Evolutionary conservation across 2,329 filamentous ascomycete genomes (phyloP).

Genomic region (Pseudofabraea citricarpa): DNA sequence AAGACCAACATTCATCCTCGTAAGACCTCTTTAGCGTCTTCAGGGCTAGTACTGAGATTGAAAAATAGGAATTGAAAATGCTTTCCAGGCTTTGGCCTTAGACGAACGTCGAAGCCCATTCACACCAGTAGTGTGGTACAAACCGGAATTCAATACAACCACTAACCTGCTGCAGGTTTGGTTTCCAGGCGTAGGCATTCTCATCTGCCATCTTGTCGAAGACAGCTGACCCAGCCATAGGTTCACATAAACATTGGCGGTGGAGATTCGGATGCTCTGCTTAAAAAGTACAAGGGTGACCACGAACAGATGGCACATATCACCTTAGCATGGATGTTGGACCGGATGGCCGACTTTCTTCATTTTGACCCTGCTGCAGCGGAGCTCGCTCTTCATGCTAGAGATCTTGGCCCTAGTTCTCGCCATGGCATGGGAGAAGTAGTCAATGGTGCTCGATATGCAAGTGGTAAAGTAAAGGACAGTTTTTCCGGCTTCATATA

Average conservation of each 20-base stretch:
- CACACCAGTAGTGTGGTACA: constrained; percentile 28
- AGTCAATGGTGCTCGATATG: not conserved
- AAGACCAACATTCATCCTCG: constrained; percentile 26
- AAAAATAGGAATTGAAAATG: constrained; percentile 32
- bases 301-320: constrained; percentile 1
- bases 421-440: not conserved
- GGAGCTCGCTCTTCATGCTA: not conserved
- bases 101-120: constrained; percentile 36
- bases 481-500: not conserved
- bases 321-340: constrained; percentile 1
- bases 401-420: not conserved
- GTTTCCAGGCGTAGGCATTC: constrained; percentile 31
- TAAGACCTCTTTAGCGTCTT: not conserved
- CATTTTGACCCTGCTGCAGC: not conserved
- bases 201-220: not conserved
- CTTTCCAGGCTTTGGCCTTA: constrained; percentile 41
- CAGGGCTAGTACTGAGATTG: not conserved
- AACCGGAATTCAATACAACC: constrained; percentile 10
- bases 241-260: not conserved
- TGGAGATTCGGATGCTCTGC: not conserved
- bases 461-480: not conserved
- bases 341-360: not conserved
- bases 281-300: not conserved
- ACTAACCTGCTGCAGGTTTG: constrained; percentile 33
- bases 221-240: not conserved